phyloP scores from a whole-genome alignment of 176 grass and related monocot genomes.

The Olyra latifolia region DNA sequence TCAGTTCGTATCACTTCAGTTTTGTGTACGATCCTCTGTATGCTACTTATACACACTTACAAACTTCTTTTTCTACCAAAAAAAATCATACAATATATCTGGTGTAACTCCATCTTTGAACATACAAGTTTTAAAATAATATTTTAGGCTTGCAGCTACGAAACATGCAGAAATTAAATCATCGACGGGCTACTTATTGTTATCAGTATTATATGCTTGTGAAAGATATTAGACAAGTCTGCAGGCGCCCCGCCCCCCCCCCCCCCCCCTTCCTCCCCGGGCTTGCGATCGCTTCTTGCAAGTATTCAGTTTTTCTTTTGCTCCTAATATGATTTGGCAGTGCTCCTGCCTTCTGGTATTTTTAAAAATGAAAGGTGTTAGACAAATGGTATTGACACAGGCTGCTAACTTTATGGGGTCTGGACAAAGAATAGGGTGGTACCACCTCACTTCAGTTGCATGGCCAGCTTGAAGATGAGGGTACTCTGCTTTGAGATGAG shows the following conservation, averaged over 20 bases:
- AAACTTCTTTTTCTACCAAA: background rate
- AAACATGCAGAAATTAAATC: slow-evolving; percentile 1
- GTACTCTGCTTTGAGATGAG: background rate
- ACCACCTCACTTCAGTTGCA: slow-evolving; percentile 12
- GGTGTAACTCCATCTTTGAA: background rate
- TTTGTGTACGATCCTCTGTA: slow-evolving; percentile 8
- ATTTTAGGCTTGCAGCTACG: background rate
- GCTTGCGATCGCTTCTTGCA: too few relatives aligned
- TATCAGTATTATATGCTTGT: background rate
- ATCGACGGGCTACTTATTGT: background rate
- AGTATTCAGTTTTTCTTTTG: too few relatives aligned
- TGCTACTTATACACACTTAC: background rate
- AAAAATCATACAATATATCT: background rate
- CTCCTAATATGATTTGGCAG: too few relatives aligned
- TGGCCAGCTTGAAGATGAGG: background rate
- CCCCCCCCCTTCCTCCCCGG: too few relatives aligned
- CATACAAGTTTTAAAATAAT: background rate
- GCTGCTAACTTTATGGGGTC: slow-evolving; percentile 15
- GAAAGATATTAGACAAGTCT: background rate
- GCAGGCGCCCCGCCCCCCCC: too few relatives aligned
- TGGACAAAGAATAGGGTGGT: background rate
- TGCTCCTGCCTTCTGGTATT: too few relatives aligned
- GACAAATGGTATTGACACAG: background rate
- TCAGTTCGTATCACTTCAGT: background rate
- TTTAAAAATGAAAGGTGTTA: too few relatives aligned